phyloP scores from a whole-genome alignment of 2,329 filamentous ascomycete species.

The Lachnellula hyalina region DNA sequence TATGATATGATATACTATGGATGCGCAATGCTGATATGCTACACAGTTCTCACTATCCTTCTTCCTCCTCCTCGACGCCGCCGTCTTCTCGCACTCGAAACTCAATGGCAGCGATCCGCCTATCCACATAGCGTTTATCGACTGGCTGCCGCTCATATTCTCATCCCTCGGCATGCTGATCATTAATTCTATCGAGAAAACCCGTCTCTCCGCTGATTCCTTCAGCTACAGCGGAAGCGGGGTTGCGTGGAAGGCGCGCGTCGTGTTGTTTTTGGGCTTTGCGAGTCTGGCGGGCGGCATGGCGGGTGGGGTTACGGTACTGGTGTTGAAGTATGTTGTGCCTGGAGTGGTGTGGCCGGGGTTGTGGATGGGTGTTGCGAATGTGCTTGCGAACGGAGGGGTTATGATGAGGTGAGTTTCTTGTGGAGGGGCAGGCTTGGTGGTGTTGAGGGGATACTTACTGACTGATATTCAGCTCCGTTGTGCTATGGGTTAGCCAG shows the following conservation, averaged over 20 bases:
- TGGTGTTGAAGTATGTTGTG: conserved; percentile 61
- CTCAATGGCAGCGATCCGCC: conserved; percentile 49
- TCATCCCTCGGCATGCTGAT: conserved; percentile 63
- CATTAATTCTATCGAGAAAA: conserved; percentile 66
- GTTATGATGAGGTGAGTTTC: conserved; percentile 52
- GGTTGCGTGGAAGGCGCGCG: conserved; percentile 64
- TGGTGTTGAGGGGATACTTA: conserved; percentile 11
- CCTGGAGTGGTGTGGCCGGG: conserved; percentile 53
- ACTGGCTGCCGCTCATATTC: conserved; percentile 67
- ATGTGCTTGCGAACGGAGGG: conserved; percentile 59
- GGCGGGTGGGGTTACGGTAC: conserved; percentile 63
- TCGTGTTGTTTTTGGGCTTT: conserved; percentile 63
- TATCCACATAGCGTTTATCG: conserved; percentile 60
- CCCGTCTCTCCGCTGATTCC: conserved; percentile 56
- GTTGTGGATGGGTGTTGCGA: conserved; percentile 60
- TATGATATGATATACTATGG: no score
- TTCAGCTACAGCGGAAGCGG: conserved; percentile 58
- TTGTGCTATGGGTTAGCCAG: conserved; percentile 63
- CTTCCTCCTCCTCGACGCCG: conserved; percentile 62
- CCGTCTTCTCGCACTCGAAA: conserved; percentile 59
- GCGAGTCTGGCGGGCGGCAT: conserved; percentile 61
- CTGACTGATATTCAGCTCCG: conserved; percentile 40
- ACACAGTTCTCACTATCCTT: conserved; percentile 61
- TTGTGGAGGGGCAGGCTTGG: not conserved
- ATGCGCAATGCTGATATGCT: not conserved